Conservation (phyloP, 768 basidiomycete genomes). For the Lentinula guzmanii region DNA sequence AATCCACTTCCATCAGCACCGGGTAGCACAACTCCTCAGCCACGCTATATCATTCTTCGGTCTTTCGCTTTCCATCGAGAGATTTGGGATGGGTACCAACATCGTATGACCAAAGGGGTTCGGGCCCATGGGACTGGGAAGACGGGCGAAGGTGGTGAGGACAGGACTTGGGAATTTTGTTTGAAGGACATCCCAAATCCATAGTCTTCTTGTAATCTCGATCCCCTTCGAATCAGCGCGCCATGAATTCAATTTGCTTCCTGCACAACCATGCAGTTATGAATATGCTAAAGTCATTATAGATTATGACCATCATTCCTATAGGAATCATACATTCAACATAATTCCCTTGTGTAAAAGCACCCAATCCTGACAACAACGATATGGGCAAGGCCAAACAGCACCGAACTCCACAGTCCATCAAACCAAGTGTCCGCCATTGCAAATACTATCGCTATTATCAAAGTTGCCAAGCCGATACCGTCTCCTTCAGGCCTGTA, state of each 20-base stretch:
- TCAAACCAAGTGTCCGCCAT: constrained; percentile 21
- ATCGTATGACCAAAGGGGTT: constrained; percentile 92
- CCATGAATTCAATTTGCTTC: no score
- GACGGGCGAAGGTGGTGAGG: constrained; percentile 71
- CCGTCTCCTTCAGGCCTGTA: neutral
- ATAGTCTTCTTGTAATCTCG: neutral
- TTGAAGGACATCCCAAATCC: neutral
- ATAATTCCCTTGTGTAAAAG: neutral
- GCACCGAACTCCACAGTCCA: constrained; percentile 14
- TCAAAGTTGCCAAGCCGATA: constrained; percentile 4
- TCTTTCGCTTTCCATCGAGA: constrained; percentile 75
- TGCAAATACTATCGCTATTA: constrained; percentile 17
- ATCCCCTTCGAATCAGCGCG: no score
- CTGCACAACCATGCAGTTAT: no score
- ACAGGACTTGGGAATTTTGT: constrained; percentile 87
- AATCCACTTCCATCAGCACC: constrained; percentile 53
- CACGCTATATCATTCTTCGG: constrained; percentile 62
- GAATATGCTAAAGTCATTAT: no score
- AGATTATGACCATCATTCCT: no score
- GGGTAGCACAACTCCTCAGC: constrained; percentile 46
- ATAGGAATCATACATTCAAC: neutral
- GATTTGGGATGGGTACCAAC: constrained; percentile 81
- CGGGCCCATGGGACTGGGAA: constrained; percentile 56
- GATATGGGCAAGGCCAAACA: constrained; percentile 16
- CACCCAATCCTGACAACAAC: constrained; percentile 9